Base-by-base conservation (phyloP, 176 grass and related monocot genomes). In the Aegilops speltoides region DNA sequence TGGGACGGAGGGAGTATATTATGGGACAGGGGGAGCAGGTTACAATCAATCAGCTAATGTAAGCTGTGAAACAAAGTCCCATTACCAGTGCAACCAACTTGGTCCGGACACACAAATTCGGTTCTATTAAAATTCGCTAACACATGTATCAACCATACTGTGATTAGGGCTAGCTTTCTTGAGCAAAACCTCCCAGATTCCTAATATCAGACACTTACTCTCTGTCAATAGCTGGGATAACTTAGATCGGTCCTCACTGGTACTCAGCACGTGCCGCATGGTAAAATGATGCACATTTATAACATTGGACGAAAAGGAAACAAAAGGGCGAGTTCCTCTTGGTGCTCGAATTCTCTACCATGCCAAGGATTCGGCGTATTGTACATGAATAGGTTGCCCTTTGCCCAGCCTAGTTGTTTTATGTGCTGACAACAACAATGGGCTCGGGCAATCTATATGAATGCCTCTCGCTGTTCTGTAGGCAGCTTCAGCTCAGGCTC, bases 401-500 rank as follows among this genome's bases (percentile, higher is more conserved):
- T 46, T 23, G 38, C 45, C 41, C 68, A 66, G 26, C 68, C 69
- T 64, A 41, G 52, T 7, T 59, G 69, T 40, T 77, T 36, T 77
- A 67, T 85, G 68, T 65, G 76, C 33, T 68, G 26, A 61, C 77
- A 76, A 60, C 24, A 66, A 75, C 41, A 59, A 11, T 66, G 41
- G 68, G 43, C 54, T 81, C 61, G 33, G 59, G 57, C 54, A 67
- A 80, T 74, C 69, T 65, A 98, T 50, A 95, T 36, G 64, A 95
- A 98, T 62, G 95, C 93, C 77, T 98, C 93, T 90, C 95, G 85
- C 20, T 54, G 48, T 66, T 95, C 69, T 16, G 89, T 98, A 36
- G 95, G 95, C 19, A 99, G 87, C 81, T 96, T 94, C 90, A 96
- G 88, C 68, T 96, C 94, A 43, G 92, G 45, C 29, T 93, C 97